Conservation (phyloP, 495 filamentous ascomycete species). For the Entonaema liquescens region DNA sequence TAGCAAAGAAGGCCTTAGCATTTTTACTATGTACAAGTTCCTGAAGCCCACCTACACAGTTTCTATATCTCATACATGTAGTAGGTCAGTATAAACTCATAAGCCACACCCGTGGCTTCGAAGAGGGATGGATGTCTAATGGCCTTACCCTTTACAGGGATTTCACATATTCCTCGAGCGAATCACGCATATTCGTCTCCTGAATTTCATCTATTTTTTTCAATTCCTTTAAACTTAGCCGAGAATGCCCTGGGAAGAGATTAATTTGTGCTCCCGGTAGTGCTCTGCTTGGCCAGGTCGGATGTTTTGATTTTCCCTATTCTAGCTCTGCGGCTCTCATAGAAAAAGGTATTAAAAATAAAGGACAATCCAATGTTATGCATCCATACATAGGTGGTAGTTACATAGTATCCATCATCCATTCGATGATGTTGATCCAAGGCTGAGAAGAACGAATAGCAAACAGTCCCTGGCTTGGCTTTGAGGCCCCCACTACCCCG, state of each 20-base stretch:
- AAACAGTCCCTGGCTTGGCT: slow-evolving; percentile 16
- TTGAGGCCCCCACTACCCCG: slow-evolving; percentile 26
- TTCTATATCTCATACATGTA: not conserved
- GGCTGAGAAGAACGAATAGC: slow-evolving; percentile 3
- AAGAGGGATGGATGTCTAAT: not conserved
- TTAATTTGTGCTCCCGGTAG: slow-evolving; percentile 29
- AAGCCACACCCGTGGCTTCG: not conserved
- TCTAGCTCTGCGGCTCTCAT: slow-evolving; percentile 38
- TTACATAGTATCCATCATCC: too few species aligned
- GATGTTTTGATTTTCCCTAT: slow-evolving; percentile 24
- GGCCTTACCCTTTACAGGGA: not conserved
- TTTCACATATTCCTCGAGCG: slow-evolving; percentile 1
- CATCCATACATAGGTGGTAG: not conserved
- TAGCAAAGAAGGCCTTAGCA: not conserved
- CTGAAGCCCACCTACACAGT: not conserved
- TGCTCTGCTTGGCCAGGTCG: slow-evolving; percentile 28
- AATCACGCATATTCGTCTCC: slow-evolving; percentile 19
- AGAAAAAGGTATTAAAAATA: slow-evolving; percentile 27
- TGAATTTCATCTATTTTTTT: slow-evolving; percentile 11
- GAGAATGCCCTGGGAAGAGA: slow-evolving; percentile 4
- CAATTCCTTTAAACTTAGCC: slow-evolving; percentile 24
- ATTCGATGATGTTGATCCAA: slow-evolving; percentile 7
- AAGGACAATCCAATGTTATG: not conserved
- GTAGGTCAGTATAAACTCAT: not conserved
- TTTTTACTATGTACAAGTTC: not conserved